Conservation (phyloP, 192 early-diverging fungal genomes). For the Coemansia guatemalensis region DNA sequence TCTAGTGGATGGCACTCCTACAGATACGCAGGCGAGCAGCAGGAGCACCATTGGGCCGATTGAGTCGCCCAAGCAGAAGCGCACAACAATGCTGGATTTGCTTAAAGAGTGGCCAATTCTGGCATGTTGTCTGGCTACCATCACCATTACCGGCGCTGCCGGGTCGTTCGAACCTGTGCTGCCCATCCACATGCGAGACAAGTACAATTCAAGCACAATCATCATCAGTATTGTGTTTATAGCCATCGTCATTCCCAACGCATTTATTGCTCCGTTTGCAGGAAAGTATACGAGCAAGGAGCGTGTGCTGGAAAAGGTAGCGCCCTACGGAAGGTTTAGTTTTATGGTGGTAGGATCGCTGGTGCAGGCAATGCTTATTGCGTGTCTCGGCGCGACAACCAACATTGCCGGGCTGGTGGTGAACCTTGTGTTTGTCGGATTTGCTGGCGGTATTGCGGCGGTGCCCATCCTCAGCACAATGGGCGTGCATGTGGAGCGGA, state of each 20-base stretch:
- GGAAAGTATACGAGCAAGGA: slow-evolving; percentile 52
- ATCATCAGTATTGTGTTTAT: slow-evolving; percentile 60
- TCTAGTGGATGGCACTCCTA: not conserved
- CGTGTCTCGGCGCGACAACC: slow-evolving; percentile 37
- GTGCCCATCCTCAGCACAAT: slow-evolving; percentile 71
- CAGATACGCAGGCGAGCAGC: not conserved
- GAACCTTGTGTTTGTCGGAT: slow-evolving; percentile 32
- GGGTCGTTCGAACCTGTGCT: slow-evolving; percentile 48
- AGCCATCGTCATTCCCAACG: slow-evolving; percentile 68
- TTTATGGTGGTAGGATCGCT: slow-evolving; percentile 39
- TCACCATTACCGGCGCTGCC: slow-evolving; percentile 36
- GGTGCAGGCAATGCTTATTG: slow-evolving; percentile 48
- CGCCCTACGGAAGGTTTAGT: slow-evolving; percentile 42
- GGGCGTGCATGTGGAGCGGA: slow-evolving; percentile 63
- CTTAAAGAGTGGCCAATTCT: slow-evolving; percentile 51
- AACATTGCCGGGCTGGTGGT: slow-evolving; percentile 45
- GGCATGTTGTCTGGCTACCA: slow-evolving; percentile 42
- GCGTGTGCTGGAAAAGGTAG: slow-evolving; percentile 26
- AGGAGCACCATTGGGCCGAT: not conserved
- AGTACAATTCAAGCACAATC: slow-evolving; percentile 24
- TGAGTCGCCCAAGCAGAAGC: slow-evolving; percentile 1
- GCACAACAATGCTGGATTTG: slow-evolving; percentile 50
- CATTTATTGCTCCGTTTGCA: slow-evolving; percentile 56
- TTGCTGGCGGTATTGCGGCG: slow-evolving; percentile 25
- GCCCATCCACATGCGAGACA: slow-evolving; percentile 39